These are phyloP conservation scores for Leccinum incarnatum DNA, from an alignment of 768 basidiomycete species.

Conservation along the genomic window DNA sequence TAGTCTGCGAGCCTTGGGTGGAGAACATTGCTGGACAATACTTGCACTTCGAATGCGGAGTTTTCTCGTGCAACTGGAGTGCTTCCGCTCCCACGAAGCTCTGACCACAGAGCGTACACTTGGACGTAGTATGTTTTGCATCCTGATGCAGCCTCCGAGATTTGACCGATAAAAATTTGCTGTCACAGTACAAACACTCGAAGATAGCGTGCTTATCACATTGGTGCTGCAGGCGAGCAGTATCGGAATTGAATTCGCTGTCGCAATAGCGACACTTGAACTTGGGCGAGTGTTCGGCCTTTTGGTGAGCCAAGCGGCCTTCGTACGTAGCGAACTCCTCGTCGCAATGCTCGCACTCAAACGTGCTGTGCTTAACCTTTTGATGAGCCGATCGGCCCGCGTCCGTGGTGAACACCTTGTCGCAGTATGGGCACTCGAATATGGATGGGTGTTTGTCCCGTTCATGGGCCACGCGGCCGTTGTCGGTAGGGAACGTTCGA, in stretches of 20 bases:
- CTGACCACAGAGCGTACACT: not conserved
- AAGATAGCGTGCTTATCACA: conserved; percentile 7
- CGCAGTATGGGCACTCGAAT: conserved; percentile 18
- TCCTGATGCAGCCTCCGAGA: conserved; percentile 13
- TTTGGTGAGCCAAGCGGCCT: conserved; percentile 8
- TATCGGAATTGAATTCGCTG: conserved; percentile 4
- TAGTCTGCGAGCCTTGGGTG: not conserved
- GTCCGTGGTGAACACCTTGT: conserved; percentile 5
- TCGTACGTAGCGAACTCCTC: conserved; percentile 4
- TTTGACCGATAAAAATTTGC: not conserved
- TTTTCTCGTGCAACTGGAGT: not conserved
- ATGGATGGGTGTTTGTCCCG: conserved; percentile 2
- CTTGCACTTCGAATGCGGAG: conserved; percentile 3
- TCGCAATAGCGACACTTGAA: conserved; percentile 16
- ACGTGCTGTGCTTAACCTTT: conserved; percentile 6
- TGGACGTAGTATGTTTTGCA: conserved; percentile 1
- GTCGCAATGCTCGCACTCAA: conserved; percentile 13
- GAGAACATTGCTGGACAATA: not conserved
- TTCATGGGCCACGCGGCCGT: conserved; percentile 11
- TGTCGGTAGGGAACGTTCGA: conserved; percentile 3
- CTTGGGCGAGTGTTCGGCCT: not conserved
- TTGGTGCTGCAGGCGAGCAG: conserved; percentile 9
- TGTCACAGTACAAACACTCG: conserved; percentile 13
- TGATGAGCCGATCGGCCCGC: conserved; percentile 12
- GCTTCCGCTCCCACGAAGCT: not conserved